These are phyloP conservation scores for Crassisporium funariophilum DNA, from an alignment of 768 basidiomycete genomes.

Conservation along the genomic window DNA sequence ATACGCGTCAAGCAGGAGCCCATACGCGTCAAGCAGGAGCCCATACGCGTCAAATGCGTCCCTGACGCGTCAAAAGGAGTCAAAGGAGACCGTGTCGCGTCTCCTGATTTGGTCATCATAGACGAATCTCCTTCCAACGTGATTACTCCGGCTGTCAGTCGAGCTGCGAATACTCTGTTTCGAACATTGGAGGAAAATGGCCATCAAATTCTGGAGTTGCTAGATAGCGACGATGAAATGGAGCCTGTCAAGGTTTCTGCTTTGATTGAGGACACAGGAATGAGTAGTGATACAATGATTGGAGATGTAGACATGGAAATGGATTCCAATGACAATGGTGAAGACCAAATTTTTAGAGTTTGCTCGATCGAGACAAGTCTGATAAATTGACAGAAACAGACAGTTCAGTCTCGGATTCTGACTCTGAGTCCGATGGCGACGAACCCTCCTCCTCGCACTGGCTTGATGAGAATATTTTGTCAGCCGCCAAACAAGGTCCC, in stretches of 20 bases:
- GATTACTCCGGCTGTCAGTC: not conserved
- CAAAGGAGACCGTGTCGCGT: not conserved
- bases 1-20: no score
- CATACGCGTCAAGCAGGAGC: no score
- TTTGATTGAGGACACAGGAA: not conserved
- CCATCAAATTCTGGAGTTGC: not conserved
- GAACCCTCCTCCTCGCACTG: not conserved
- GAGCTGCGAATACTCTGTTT: not conserved
- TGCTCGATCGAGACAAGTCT: conserved; percentile 1
- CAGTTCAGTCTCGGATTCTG: not conserved
- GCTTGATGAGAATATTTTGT: conserved; percentile 2
- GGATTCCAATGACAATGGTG: not conserved
- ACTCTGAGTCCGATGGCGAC: not conserved
- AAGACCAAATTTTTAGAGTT: not conserved
- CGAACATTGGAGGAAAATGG: not conserved
- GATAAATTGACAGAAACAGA: not conserved
- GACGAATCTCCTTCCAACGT: not conserved
- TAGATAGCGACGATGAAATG: not conserved
- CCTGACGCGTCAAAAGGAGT: conserved; percentile 1
- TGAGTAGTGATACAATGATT: conserved; percentile 6
- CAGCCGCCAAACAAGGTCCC: not conserved
- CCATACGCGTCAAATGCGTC: not conserved
- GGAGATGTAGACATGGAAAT: not conserved
- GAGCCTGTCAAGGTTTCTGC: not conserved
- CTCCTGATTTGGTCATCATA: not conserved